Evolutionary conservation across 78 protist genomes (phyloP).

Genomic region (Dictyostelium brefeldianum): DNA sequence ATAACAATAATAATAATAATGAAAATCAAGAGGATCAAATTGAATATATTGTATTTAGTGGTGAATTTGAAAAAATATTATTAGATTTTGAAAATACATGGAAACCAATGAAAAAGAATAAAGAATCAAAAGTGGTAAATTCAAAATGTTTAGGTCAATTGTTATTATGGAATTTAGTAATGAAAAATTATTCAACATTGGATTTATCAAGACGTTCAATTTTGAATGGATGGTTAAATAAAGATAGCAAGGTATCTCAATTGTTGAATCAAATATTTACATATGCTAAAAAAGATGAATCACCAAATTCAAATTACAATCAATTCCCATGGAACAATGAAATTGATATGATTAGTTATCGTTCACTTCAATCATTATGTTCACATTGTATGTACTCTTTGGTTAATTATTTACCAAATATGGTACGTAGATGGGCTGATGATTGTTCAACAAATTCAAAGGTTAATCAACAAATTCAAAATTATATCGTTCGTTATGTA

Average conservation of each 20-base stretch:
- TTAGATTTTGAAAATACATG: slow-evolving; percentile 13
- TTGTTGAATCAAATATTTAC: slow-evolving; percentile 21
- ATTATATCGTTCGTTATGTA: slow-evolving; percentile 29
- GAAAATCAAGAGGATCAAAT: neutral
- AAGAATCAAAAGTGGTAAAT: neutral
- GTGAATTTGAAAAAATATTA: slow-evolving; percentile 5
- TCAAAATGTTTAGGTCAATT: slow-evolving; percentile 9
- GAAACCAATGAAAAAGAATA: slow-evolving; percentile 26
- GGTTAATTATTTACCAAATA: slow-evolving; percentile 48
- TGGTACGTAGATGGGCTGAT: slow-evolving; percentile 61
- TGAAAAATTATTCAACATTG: slow-evolving; percentile 27
- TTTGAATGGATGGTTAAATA: slow-evolving; percentile 36
- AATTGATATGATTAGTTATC: neutral
- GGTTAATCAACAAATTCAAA: slow-evolving; percentile 31
- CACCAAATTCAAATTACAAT: neutral
- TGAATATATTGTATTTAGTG: neutral
- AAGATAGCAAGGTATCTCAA: slow-evolving; percentile 9
- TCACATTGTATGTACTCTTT: slow-evolving; percentile 20
- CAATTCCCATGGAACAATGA: neutral
- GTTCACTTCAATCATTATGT: slow-evolving; percentile 26
- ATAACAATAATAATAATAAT: too few species aligned
- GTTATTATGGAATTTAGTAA: slow-evolving; percentile 49
- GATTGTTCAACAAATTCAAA: slow-evolving; percentile 24
- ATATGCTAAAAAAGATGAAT: slow-evolving; percentile 25
- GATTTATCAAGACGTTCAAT: slow-evolving; percentile 38